phyloP scores from a whole-genome alignment of 805 yeast genomes.

The Wickerhamomyces alni region DNA sequence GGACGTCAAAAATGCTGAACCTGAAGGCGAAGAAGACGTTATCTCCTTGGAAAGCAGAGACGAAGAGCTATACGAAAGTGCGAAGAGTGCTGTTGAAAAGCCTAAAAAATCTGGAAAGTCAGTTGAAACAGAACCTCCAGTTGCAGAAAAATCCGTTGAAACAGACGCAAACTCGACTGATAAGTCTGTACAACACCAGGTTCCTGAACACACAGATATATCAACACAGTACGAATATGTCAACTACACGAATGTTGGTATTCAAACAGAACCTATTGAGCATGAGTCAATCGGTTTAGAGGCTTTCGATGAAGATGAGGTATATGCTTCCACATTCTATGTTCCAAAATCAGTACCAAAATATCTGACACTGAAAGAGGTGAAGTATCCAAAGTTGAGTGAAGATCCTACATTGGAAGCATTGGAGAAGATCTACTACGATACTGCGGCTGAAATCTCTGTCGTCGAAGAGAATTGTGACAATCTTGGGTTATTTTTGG shows the following conservation, averaged over 20 bases:
- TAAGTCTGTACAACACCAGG: conserved; percentile 1
- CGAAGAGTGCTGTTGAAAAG: conserved; percentile 3
- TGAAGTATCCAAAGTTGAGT: conserved; percentile 19
- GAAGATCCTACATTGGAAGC: conserved; percentile 10
- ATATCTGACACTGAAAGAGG: conserved; percentile 15
- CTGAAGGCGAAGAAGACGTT: conserved; percentile 1
- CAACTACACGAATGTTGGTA: neutral
- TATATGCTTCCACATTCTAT: conserved; percentile 19
- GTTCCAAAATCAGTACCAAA: conserved; percentile 14
- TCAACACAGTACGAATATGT: conserved; percentile 3
- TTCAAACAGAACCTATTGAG: conserved; percentile 15
- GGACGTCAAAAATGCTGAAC: too few species aligned
- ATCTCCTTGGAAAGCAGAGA: conserved; percentile 8
- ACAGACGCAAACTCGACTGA: neutral
- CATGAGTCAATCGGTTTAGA: conserved; percentile 4
- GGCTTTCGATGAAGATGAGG: conserved; percentile 29
- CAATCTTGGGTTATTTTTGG: conserved; percentile 23
- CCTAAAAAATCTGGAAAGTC: neutral
- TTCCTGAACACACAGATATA: neutral
- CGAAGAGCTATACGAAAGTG: conserved; percentile 10
- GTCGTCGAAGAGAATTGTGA: conserved; percentile 26
- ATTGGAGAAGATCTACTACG: conserved; percentile 18
- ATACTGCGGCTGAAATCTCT: conserved; percentile 27
- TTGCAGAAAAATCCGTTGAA: too few species aligned
- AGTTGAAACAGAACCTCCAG: neutral